Conservation (phyloP, 495 filamentous ascomycete genomes). For the Geoglossum glabrum region DNA sequence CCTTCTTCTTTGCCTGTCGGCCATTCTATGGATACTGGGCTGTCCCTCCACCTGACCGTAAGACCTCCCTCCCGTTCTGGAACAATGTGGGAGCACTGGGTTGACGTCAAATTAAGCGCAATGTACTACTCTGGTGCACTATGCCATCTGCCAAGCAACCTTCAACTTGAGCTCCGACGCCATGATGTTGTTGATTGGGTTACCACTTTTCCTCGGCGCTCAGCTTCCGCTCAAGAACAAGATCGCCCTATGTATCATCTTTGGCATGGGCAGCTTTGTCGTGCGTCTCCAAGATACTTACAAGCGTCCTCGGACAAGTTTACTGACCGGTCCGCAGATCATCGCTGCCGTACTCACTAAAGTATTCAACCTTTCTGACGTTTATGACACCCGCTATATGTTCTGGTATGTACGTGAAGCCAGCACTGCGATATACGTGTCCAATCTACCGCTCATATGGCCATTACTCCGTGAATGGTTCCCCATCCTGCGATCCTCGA, state of each 20-base stretch:
- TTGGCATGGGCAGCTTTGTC: conserved; percentile 26
- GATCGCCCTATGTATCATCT: conserved; percentile 20
- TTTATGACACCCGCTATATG: conserved; percentile 25
- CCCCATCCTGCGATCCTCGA: conserved; percentile 17
- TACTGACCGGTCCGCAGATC: conserved; percentile 4
- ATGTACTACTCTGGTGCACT: conserved; percentile 30
- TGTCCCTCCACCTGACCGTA: conserved; percentile 11
- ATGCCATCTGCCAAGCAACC: conserved; percentile 28
- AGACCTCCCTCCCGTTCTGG: not conserved
- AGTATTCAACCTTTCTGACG: conserved; percentile 5
- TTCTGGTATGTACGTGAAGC: conserved; percentile 31
- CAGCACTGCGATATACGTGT: conserved; percentile 24
- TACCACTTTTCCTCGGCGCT: conserved; percentile 21
- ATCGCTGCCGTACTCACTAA: conserved; percentile 4
- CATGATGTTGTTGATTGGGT: conserved; percentile 24
- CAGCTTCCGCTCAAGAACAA: conserved; percentile 21
- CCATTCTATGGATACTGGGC: conserved; percentile 17
- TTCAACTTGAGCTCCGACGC: conserved; percentile 32
- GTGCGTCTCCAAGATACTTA: not conserved
- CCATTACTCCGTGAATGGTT: conserved; percentile 19
- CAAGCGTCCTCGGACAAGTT: not conserved
- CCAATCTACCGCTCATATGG: conserved; percentile 29
- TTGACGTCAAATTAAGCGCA: conserved; percentile 13
- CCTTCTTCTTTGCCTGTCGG: conserved; percentile 14
- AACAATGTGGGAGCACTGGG: conserved; percentile 9